These are phyloP conservation scores for Tetradesmus lagerheimii DNA, from an alignment of 139 green algal species.

Conservation along the genomic window DNA sequence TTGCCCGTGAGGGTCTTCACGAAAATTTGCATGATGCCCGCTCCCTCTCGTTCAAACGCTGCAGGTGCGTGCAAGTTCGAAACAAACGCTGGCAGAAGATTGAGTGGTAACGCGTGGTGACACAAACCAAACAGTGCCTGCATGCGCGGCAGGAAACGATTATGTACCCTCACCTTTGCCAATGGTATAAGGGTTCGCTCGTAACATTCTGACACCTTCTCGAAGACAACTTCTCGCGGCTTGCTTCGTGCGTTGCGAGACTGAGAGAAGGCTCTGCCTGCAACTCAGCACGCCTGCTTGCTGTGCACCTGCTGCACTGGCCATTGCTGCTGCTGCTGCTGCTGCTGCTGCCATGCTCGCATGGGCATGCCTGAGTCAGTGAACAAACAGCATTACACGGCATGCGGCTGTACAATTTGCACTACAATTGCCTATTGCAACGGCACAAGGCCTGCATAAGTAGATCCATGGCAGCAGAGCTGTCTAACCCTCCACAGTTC, in stretches of 20 bases:
- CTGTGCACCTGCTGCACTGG: no score
- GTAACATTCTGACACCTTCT: background rate
- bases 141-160: background rate
- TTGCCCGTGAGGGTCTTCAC: slow-evolving; percentile 95
- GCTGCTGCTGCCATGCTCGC: no score
- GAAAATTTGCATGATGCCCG: slow-evolving; percentile 86
- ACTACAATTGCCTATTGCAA: no score
- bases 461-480: no score
- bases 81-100: background rate
- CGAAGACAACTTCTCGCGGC: background rate
- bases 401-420: no score
- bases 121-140: background rate
- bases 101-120: background rate
- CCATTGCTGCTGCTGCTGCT: no score
- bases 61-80: background rate
- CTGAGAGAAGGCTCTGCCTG: no score
- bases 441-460: background rate
- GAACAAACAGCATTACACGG: background rate
- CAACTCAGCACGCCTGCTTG: no score
- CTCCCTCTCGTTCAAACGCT: background rate
- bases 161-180: background rate
- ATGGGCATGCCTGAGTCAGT: no score
- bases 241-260: background rate
- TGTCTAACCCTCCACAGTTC: no score
- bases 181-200: background rate